Base-by-base conservation (phyloP, 192 early-diverging fungal species). In the Diversispora eburnea region DNA sequence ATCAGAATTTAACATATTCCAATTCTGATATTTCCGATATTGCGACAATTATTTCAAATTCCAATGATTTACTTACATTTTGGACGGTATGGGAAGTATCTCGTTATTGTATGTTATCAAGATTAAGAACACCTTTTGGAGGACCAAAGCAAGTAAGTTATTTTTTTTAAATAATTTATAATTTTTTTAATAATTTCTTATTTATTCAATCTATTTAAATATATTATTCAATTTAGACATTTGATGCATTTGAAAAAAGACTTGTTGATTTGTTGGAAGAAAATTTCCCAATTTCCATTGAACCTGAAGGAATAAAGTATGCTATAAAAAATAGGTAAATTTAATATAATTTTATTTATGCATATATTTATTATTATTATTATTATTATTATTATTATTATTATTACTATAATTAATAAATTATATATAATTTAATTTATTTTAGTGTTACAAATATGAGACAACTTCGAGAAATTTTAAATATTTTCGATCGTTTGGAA, bases 51-150 rank as follows among this genome's bases (percentile, higher is more conserved):
- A 52, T 73, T 54, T 47, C 39, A 20, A 77, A 84, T 41, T 87
- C 87, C 20, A 70, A 73, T 10, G 80, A 82, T 43, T 62, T 87
- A 20, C 76, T 92, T 39, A 79, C 74, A 39, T 91, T 84, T 63
- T 94, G 93, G 93, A 84, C 80, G 0, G 70, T 91, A 20, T 93
- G 92, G 92, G 92, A 94, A 79, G 76, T 79, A 4, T 81, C 90
- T 15, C 83, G 92, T 65, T 93, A 87, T 67, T 91, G 89, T 65
- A 83, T 93, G 22, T 57, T 91, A n/a, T 85, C 89, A 8, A 77
- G 91, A 67, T 73, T 94, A 66, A 79, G 90, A 9, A 93, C 92
- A 12, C 88, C 91, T 1, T 88, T 91, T 73, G 93, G 93, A 49
- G 81, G 86, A 7, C 90, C 92, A 5, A 81, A 87, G 52, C 89